A percentile compares a stretch with the other conserved stretches of the same genome.
Evolutionary conservation across 2,329 filamentous ascomycete species (phyloP).

Genomic region (Albifimbria verrucaria): DNA sequence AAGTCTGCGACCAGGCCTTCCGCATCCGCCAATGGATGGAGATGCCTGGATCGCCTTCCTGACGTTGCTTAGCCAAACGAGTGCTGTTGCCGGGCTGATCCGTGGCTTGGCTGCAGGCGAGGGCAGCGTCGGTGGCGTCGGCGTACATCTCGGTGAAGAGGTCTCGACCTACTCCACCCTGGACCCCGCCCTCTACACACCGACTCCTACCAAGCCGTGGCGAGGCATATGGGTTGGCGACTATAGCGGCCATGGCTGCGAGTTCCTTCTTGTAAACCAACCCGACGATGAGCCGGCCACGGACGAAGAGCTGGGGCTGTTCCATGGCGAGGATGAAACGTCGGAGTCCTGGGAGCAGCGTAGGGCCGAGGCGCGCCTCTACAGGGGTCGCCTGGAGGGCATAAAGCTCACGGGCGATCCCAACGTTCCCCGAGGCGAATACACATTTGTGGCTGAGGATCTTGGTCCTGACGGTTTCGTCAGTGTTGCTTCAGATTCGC

Average conservation of each 20-base stretch:
- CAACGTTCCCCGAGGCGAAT: constrained; percentile 83
- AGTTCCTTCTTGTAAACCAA: constrained; percentile 82
- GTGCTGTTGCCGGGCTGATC: constrained; percentile 16
- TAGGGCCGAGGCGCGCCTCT: constrained; percentile 44
- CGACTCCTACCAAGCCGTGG: constrained; percentile 76
- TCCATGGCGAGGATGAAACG: constrained; percentile 38
- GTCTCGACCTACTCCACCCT: constrained; percentile 68
- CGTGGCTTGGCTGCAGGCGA: constrained; percentile 14
- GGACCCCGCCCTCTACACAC: constrained; percentile 71
- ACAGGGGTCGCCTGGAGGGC: constrained; percentile 70
- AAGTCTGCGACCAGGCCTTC: constrained; percentile 70
- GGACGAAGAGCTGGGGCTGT: constrained; percentile 37
- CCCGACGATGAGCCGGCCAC: constrained; percentile 44
- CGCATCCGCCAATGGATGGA: constrained; percentile 75
- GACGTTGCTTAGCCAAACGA: constrained; percentile 22
- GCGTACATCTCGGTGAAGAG: constrained; percentile 51
- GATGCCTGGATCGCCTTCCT: constrained; percentile 39
- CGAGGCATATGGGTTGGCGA: constrained; percentile 92
- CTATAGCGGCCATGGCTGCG: constrained; percentile 82
- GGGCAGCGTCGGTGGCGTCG: constrained; percentile 18
- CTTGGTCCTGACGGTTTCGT: constrained; percentile 66
- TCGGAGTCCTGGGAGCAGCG: constrained; percentile 43
- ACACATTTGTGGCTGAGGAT: constrained; percentile 77
- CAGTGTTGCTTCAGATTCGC: constrained; percentile 59
- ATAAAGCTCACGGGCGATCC: constrained; percentile 91